phyloP scores from a whole-genome alignment of 805 yeast genomes.

The Kluyveromyces aestuarii region DNA sequence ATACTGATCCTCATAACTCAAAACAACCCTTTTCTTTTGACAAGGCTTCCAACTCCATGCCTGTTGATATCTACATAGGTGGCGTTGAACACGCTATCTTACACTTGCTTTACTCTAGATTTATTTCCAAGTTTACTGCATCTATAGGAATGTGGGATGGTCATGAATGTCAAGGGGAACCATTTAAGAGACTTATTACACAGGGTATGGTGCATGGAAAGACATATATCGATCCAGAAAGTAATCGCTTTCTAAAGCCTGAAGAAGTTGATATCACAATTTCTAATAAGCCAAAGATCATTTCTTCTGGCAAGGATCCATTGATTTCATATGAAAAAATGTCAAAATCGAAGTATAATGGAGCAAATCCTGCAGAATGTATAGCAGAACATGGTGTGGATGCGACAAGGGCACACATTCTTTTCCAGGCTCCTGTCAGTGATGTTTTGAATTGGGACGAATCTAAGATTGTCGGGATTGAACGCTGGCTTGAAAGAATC shows the following conservation, averaged over 20 bases:
- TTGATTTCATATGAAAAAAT: slow-evolving; percentile 70
- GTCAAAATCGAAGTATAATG: slow-evolving; percentile 94
- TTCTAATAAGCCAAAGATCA: slow-evolving; percentile 37
- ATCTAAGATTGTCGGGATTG: slow-evolving; percentile 72
- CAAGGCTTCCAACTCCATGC: slow-evolving; percentile 47
- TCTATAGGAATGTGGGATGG: slow-evolving; percentile 66
- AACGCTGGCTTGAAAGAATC: slow-evolving; percentile 74
- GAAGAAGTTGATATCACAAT: slow-evolving; percentile 50
- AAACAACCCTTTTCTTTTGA: slow-evolving; percentile 43
- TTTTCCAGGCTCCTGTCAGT: slow-evolving; percentile 83
- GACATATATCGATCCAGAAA: slow-evolving; percentile 64
- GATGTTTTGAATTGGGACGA: slow-evolving; percentile 90
- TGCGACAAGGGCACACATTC: slow-evolving; percentile 85
- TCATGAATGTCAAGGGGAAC: slow-evolving; percentile 54
- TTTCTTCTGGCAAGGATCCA: slow-evolving; percentile 43
- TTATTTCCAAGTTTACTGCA: slow-evolving; percentile 70
- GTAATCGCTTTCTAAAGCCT: slow-evolving; percentile 69
- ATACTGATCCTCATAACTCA: slow-evolving; percentile 60
- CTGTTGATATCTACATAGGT: slow-evolving; percentile 87
- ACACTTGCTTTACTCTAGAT: slow-evolving; percentile 80
- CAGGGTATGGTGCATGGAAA: slow-evolving; percentile 98
- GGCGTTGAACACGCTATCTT: slow-evolving; percentile 96
- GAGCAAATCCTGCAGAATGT: slow-evolving; percentile 80
- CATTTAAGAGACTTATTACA: slow-evolving; percentile 69
- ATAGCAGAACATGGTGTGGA: slow-evolving; percentile 80